Base-by-base conservation (phyloP, 768 basidiomycete species). In the Pisolithus albus region DNA sequence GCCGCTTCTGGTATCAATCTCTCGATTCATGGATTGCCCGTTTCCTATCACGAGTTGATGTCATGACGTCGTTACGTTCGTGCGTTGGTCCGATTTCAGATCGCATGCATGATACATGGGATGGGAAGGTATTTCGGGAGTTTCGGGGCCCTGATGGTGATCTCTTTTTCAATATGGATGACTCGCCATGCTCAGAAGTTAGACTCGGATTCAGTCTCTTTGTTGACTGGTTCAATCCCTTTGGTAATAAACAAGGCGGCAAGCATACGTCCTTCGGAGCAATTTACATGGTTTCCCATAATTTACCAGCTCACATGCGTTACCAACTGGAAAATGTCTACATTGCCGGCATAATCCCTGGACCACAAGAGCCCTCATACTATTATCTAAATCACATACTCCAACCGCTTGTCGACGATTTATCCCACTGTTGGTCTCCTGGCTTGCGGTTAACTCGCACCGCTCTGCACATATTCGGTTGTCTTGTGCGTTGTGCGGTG, bases 191-290 rank as follows among this genome's bases (percentile, higher is more conserved):
- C 23, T 7, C 45, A 24, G 46, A 68, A 30, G 56, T 56, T 1
- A 42, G 59, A 52, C 53, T 67, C 1, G 52, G 59, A 1, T 71
- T 68, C 60, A 58, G 60, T 7, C 24, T 69, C 6, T 71, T 64
- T 54, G 54, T 69, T 48, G 67, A 72, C 50, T 71, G 69, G 69
- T 71, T 69, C 50, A 72, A 72, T 61, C 68, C 65, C 1, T 67
- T 53, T 38, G 53, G 56, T 5, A 69, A 67, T 36, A 69, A 70
- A 50, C 65, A 62, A 54, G 64, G 66, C 47, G 66, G 66, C 13
- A 61, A 65, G 42, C 53, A 43, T 2, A 57, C 45, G 5, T 64
- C 62, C 1, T 47, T 56, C 23, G 64, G 66, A 2, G 58, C 58
- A 2, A 62, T 75, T 3, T 67, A 65, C 18, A 50, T 75, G 43